Evolutionary conservation across 2,329 filamentous ascomycete species (phyloP), one percentile per base, ranked within the genome.

Genomic region (Fusarium luffae): DNA sequence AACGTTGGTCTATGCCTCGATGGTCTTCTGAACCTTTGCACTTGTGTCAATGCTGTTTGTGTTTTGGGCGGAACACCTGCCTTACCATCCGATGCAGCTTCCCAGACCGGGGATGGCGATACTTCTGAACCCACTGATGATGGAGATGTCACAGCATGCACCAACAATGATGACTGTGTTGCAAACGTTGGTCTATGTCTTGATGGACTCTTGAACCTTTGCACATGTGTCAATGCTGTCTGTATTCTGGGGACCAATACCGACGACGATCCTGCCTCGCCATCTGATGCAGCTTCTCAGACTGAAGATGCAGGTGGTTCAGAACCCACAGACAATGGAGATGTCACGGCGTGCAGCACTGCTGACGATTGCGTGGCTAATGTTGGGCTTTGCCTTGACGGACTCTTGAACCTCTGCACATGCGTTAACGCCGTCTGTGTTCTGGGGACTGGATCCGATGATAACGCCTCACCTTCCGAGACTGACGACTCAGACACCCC

Each of bases 361-460:
- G 52, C 54, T 4, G 13, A 28, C 12, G 65, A 68, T 13, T 68
- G 65, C 32, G 16, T 6, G 4, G 30, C 30, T 4, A 32, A 32
- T 32, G 30, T 16, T 9, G 30, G 30, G 8, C 4, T 60, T 9
- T 60, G 57, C 7, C 8, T 59, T 4, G 42, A 32, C 2, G 51
- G 56, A 14, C 3, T 43, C 5, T 7, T 43, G 27, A 59, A 59
- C 6, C 3, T 34, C 2, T 60, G 54, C 9, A 2, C 14, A 5
- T 60, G 57, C 18, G 0, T 27, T 9, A 3, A 49, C 16, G 34
- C 21, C 19, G 13, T 21, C 25, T 51, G 59, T 9, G 11, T 21
- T 37, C 28, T 14, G 2, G 28, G 28, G 6, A 12, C 34, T 37
- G 34, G 25, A n/a, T 11, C 10, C 34, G 25, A 27, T 18, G 34